Evolutionary conservation across 2,329 filamentous ascomycete species (phyloP).

Genomic region (Ceratocystis papillata): DNA sequence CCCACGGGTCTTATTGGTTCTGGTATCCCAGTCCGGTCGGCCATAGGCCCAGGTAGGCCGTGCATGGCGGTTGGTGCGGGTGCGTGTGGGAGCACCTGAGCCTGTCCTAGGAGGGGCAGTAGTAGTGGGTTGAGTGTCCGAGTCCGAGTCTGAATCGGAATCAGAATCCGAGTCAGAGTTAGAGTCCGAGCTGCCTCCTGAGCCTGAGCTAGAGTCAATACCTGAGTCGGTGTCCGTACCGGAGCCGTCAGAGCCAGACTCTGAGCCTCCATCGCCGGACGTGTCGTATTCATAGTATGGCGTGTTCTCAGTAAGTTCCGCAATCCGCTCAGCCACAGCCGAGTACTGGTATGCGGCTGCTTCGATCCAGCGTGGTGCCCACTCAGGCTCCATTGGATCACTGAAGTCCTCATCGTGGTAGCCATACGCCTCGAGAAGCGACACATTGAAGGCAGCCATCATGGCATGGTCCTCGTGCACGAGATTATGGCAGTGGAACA

Average conservation of each 20-base stretch:
- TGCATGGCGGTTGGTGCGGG: neutral
- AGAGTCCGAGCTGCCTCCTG: neutral
- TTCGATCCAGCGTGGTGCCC: constrained; percentile 26
- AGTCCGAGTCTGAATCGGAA: neutral
- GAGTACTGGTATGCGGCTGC: neutral
- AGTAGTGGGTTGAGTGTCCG: neutral
- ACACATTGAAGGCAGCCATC: constrained; percentile 40
- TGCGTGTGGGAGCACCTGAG: neutral
- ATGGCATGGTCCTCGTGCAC: constrained; percentile 39
- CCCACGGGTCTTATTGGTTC: neutral
- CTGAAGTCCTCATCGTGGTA: constrained; percentile 33
- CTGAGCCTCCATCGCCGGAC: neutral
- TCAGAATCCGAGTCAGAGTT: neutral
- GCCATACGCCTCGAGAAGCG: constrained; percentile 32
- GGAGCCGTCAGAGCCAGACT: neutral
- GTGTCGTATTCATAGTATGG: constrained; percentile 20
- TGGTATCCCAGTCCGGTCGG: too few species aligned
- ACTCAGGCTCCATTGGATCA: constrained; percentile 34
- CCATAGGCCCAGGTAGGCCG: neutral
- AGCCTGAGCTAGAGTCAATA: neutral
- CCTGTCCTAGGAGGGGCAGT: neutral
- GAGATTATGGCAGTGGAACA: constrained; percentile 41
- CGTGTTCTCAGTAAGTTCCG: constrained; percentile 15
- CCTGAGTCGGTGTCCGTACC: neutral
- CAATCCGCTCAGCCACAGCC: constrained; percentile 15